Percentiles rank a stretch among this genome's conserved stretches.
phyloP scores from a whole-genome alignment of 2,329 filamentous ascomycete genomes.

The Trichoderma arundinaceum region DNA sequence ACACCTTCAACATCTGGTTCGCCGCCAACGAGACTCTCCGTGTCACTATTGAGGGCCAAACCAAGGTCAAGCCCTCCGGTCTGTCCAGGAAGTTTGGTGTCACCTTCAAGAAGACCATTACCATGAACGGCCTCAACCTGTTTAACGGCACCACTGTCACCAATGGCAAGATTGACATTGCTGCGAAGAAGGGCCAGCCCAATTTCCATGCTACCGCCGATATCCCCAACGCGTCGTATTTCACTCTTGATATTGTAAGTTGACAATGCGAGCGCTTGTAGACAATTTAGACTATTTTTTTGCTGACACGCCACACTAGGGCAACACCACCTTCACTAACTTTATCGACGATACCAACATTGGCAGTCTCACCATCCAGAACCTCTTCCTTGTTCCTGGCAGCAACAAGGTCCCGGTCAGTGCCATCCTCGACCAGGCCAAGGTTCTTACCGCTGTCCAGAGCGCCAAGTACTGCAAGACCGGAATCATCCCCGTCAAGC shows the following conservation, averaged over 20 bases:
- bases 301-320: conserved; percentile 47
- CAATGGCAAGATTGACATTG: conserved; percentile 55
- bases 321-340: conserved; percentile 67
- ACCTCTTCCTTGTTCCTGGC: conserved; percentile 65
- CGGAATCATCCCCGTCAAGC: conserved; percentile 60
- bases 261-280: neutral
- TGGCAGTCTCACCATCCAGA: conserved; percentile 62
- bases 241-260: conserved; percentile 68
- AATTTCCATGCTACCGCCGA: conserved; percentile 66
- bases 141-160: conserved; percentile 61
- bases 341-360: conserved; percentile 57
- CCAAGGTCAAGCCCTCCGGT: conserved; percentile 56
- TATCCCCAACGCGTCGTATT: conserved; percentile 68
- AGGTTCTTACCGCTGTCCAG: conserved; percentile 50
- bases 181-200: conserved; percentile 50
- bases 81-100: conserved; percentile 56
- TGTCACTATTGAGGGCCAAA: conserved; percentile 59
- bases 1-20: conserved; percentile 61
- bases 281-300: neutral
- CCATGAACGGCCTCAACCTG: conserved; percentile 58
- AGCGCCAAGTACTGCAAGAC: conserved; percentile 57
- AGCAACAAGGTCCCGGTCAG: conserved; percentile 61
- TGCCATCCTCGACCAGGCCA: conserved; percentile 57
- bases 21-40: conserved; percentile 56
- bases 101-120: conserved; percentile 62